Evolutionary conservation across 2,329 filamentous ascomycete genomes (phyloP).

Genomic region (Podosphaera leucotricha): DNA sequence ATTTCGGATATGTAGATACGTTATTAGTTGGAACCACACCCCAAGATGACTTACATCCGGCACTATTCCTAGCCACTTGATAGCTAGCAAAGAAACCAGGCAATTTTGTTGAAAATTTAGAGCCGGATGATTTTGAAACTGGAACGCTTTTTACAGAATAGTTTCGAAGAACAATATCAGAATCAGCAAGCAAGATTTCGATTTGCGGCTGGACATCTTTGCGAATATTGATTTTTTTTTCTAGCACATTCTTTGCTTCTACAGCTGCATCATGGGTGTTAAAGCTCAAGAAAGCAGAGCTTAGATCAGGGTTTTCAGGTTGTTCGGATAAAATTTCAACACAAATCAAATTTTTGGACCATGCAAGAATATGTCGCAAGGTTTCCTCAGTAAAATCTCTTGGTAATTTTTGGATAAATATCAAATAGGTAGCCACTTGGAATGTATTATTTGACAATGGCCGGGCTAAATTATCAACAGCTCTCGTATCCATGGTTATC

Average conservation of each 20-base stretch:
- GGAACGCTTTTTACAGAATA: slow-evolving; percentile 27
- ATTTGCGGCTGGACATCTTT: slow-evolving; percentile 30
- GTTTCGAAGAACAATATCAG: slow-evolving; percentile 19
- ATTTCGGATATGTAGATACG: slow-evolving; percentile 29
- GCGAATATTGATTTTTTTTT: slow-evolving; percentile 28
- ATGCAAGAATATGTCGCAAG: slow-evolving; percentile 32
- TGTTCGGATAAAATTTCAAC: slow-evolving; percentile 27
- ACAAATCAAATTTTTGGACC: slow-evolving; percentile 29
- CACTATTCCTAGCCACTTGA: slow-evolving; percentile 28
- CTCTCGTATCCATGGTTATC: no score
- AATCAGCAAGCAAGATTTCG: slow-evolving; percentile 26
- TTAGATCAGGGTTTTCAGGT: slow-evolving; percentile 25
- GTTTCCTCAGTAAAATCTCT: slow-evolving; percentile 28
- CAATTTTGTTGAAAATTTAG: slow-evolving; percentile 20
- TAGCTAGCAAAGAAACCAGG: slow-evolving; percentile 14
- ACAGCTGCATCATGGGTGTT: slow-evolving; percentile 27
- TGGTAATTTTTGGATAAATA: slow-evolving; percentile 31
- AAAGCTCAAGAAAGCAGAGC: slow-evolving; percentile 30
- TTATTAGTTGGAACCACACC: slow-evolving; percentile 30
- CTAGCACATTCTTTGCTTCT: slow-evolving; percentile 31
- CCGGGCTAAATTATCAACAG: no score
- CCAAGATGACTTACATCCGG: slow-evolving; percentile 26
- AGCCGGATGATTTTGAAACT: slow-evolving; percentile 19
- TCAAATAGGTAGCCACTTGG: slow-evolving; percentile 15
- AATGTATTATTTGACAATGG: no score